phyloP scores from a whole-genome alignment of 192 early-diverging fungal genomes.

The Jimgerdemannia flammicorona region DNA sequence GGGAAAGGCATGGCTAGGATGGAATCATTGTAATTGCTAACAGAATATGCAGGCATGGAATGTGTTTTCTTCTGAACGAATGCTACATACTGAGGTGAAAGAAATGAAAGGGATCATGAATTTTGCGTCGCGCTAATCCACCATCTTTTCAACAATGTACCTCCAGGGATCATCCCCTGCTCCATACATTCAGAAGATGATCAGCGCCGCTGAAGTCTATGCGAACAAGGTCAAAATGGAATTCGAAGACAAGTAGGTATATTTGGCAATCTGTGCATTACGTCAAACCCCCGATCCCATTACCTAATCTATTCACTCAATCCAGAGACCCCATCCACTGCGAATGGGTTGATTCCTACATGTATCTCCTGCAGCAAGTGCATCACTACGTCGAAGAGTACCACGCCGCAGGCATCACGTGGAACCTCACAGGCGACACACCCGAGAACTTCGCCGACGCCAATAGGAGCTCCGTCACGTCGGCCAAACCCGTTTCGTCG shows the following conservation, averaged over 20 bases:
- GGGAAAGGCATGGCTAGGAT: no score
- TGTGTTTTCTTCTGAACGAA: no score
- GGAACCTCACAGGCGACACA: slow-evolving; percentile 84
- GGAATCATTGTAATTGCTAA: no score
- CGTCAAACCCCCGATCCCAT: background rate
- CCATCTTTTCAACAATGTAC: background rate
- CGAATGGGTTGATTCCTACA: slow-evolving; percentile 80
- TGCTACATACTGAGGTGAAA: no score
- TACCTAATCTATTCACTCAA: background rate
- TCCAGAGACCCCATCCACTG: slow-evolving; percentile 71
- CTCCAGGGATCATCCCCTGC: slow-evolving; percentile 78
- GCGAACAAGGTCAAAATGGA: slow-evolving; percentile 87
- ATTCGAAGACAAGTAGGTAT: slow-evolving; percentile 77
- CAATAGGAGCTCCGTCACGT: slow-evolving; percentile 33
- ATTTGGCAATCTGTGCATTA: slow-evolving; percentile 7
- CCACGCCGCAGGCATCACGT: slow-evolving; percentile 85
- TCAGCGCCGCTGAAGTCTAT: slow-evolving; percentile 90
- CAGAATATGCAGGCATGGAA: no score
- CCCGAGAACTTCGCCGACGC: slow-evolving; percentile 28
- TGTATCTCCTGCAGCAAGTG: slow-evolving; percentile 68
- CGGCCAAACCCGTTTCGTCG: slow-evolving; percentile 35
- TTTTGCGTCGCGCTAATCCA: background rate
- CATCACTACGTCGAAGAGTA: slow-evolving; percentile 84
- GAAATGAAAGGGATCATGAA: slow-evolving; percentile 1
- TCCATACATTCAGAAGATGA: slow-evolving; percentile 84